Conservation (phyloP, 2,329 filamentous ascomycete species). For the Penicillium sp. region DNA sequence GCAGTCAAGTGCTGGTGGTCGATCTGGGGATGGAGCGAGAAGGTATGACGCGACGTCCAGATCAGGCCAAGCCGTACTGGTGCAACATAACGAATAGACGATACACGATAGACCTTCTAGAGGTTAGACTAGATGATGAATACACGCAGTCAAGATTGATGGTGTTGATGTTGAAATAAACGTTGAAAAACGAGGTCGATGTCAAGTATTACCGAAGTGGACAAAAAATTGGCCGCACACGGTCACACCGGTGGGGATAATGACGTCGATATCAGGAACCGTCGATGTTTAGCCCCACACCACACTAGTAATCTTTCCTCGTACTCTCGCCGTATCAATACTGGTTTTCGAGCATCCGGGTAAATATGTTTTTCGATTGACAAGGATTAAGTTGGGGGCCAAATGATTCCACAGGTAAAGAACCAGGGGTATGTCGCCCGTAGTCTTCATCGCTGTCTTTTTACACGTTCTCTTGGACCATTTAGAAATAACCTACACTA, state of each 20-base stretch:
- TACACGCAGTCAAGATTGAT: not conserved
- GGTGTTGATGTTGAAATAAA: not conserved
- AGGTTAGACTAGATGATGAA: constrained; percentile 13
- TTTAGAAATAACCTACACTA: too few species aligned
- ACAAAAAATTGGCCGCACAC: not conserved
- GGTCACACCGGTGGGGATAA: not conserved
- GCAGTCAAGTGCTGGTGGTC: constrained; percentile 52
- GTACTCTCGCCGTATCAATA: not conserved
- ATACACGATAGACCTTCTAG: constrained; percentile 29
- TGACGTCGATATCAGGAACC: not conserved
- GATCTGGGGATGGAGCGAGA: constrained; percentile 47
- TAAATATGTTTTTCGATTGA: too few species aligned
- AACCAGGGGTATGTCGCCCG: too few species aligned
- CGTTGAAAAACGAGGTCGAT: not conserved
- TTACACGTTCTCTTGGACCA: too few species aligned
- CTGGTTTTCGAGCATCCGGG: too few species aligned
- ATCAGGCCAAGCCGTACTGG: not conserved
- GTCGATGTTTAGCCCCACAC: too few species aligned
- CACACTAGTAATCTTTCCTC: not conserved
- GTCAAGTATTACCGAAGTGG: not conserved
- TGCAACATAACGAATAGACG: constrained; percentile 33
- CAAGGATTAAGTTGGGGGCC: too few species aligned
- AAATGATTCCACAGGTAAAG: too few species aligned
- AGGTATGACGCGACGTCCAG: constrained; percentile 21
- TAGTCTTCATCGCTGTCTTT: too few species aligned